Evolutionary conservation across 1,139 yeast genomes (phyloP).

Genomic region (Diutina mesorugosa): DNA sequence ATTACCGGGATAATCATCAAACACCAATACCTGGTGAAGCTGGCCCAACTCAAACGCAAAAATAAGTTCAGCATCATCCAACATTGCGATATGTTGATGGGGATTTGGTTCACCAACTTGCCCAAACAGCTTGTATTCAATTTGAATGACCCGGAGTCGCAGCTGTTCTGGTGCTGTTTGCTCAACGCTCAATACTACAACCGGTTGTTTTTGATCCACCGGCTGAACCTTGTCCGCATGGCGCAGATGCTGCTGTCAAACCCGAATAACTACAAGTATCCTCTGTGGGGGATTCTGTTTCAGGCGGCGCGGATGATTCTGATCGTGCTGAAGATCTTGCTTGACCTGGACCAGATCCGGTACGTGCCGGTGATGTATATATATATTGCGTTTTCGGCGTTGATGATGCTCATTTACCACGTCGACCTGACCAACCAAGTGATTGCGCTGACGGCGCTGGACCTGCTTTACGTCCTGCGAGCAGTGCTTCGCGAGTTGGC

Average conservation of each 20-base stretch:
- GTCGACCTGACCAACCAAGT: conserved; percentile 45
- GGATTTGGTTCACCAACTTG: conserved; percentile 61
- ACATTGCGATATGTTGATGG: conserved; percentile 72
- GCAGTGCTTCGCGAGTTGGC: conserved; percentile 41
- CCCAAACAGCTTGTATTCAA: conserved; percentile 57
- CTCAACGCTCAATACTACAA: conserved; percentile 66
- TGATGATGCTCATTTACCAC: conserved; percentile 65
- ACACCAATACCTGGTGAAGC: conserved; percentile 62
- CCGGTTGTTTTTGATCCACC: conserved; percentile 56
- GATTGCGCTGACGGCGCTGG: conserved; percentile 48
- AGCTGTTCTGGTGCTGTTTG: conserved; percentile 46
- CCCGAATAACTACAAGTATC: conserved; percentile 43
- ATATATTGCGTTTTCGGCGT: conserved; percentile 55
- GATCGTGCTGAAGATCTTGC: conserved; percentile 46
- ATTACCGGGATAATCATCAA: conserved; percentile 60
- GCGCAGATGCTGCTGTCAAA: conserved; percentile 29
- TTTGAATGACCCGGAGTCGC: conserved; percentile 39
- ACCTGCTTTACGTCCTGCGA: conserved; percentile 40
- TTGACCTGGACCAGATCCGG: conserved; percentile 37
- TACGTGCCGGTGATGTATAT: conserved; percentile 45
- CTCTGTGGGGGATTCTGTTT: conserved; percentile 77
- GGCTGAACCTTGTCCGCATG: conserved; percentile 52
- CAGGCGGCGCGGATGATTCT: conserved; percentile 78
- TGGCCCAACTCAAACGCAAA: conserved; percentile 38
- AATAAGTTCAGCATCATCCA: conserved; percentile 45